Percentiles rank a stretch among this genome's conserved stretches.
Evolutionary conservation across 179 eudicot species (phyloP).

Genomic region (Silene vulgaris): DNA sequence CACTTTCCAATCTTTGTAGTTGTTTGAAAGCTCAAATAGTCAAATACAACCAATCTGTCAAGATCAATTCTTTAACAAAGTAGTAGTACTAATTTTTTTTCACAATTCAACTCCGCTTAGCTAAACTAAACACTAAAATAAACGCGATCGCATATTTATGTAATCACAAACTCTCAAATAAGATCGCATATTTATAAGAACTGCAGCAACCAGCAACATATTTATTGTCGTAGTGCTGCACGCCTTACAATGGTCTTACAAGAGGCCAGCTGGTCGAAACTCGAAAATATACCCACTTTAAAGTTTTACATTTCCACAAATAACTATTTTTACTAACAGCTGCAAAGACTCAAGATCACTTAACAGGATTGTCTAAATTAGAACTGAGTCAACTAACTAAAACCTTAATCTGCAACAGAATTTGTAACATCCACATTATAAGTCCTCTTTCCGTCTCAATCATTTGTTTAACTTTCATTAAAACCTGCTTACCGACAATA

Average conservation of each 20-base stretch:
- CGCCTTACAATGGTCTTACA: too few species aligned
- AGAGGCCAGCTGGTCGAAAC: neutral
- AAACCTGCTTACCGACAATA: too few species aligned
- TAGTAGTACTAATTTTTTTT: neutral
- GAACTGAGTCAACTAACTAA: neutral
- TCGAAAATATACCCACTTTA: neutral
- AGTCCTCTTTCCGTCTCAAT: too few species aligned
- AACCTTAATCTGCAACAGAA: neutral
- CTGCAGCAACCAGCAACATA: too few species aligned
- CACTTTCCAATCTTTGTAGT: slow-evolving; percentile 4
- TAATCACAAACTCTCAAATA: too few species aligned
- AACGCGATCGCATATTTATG: neutral
- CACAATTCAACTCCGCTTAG: neutral
- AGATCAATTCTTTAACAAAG: neutral
- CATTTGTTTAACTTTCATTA: too few species aligned
- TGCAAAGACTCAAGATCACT: neutral
- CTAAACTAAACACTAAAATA: neutral
- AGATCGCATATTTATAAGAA: too few species aligned
- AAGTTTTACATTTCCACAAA: neutral
- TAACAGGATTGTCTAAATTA: neutral
- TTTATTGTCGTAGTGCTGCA: too few species aligned
- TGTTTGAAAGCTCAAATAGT: neutral
- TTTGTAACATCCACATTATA: neutral
- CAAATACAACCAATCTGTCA: neutral
- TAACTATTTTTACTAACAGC: neutral